Evolutionary conservation across 257 asterid species (phyloP), one percentile per base, ranked within the genome.

Genomic region (Solanum boliviense): DNA sequence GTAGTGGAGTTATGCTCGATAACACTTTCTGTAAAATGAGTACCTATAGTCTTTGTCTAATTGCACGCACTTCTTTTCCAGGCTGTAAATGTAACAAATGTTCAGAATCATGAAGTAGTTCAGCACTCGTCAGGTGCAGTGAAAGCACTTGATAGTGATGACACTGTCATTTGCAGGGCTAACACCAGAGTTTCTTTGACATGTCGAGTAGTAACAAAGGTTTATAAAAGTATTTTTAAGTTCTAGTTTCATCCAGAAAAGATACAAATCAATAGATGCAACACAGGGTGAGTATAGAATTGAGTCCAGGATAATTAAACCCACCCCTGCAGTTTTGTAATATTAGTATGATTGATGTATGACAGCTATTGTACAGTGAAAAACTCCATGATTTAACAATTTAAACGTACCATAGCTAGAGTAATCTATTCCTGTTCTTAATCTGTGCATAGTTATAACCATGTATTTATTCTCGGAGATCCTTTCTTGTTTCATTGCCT

Each of bases 161-260:
- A 85, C 72, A 67, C 60, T 87, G 88, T 87, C 67, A 91, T 95
- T 89, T 92, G 87, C 90, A 91, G 99, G 93, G 93, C 93, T 88
- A 46, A 87, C 39, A 92, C 94, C 74, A 90, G 99, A 92, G 89
- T 96, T 91, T 97, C 99, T 76, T 94, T 97, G 90, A 97, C 99
- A 5, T 95, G 99, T 87, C 95, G 99, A 65, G 85, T 91, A 35
- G 98, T 97, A 86, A 91, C 91, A 7, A 95, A 92, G 92, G 98
- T 91, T 87, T 95, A 83, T 91, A 95, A 91, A 86, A 91, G 92
- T 87, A 88, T 94, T 31, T 91, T 95, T 86, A 95, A 93, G 90
- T 88, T 95, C 13, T 93, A 93, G 91, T 31, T 36, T 81, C 85
- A 2, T 81, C 0, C 67, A 27, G 41, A 81, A 39, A 79, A 27